These are phyloP conservation scores for Starmerella bombi DNA, from an alignment of 805 yeast species.

Conservation along the genomic window DNA sequence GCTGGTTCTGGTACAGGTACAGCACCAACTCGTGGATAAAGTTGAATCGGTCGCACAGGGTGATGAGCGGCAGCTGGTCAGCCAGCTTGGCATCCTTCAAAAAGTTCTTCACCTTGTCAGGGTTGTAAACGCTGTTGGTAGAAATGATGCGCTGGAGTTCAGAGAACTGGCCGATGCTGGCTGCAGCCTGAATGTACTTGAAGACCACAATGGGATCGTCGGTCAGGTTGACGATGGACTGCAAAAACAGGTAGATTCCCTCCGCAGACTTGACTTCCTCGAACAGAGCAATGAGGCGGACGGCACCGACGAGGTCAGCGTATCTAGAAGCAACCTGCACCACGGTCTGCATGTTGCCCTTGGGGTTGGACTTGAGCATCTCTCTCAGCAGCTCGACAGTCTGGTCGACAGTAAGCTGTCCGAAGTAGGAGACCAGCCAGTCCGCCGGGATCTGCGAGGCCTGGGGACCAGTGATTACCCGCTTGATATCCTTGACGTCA, in stretches of 20 bases:
- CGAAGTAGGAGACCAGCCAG: slow-evolving; percentile 87
- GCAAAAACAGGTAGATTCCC: slow-evolving; percentile 87
- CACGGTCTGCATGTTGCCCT: slow-evolving; percentile 80
- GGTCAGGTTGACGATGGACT: slow-evolving; percentile 83
- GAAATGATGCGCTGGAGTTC: slow-evolving; percentile 94
- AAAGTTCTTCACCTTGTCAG: slow-evolving; percentile 95
- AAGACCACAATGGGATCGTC: slow-evolving; percentile 91
- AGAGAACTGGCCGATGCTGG: slow-evolving; percentile 73
- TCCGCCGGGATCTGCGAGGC: slow-evolving; percentile 54
- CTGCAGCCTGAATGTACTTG: slow-evolving; percentile 91
- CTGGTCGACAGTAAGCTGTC: slow-evolving; percentile 89
- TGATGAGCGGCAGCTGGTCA: slow-evolving; percentile 90
- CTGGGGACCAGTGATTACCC: slow-evolving; percentile 80
- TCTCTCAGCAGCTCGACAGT: slow-evolving; percentile 76
- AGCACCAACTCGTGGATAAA: slow-evolving; percentile 88
- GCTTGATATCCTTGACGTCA: slow-evolving; percentile 86
- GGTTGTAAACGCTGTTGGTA: slow-evolving; percentile 86
- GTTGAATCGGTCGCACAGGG: slow-evolving; percentile 86
- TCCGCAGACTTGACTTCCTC: slow-evolving; percentile 87
- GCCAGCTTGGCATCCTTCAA: slow-evolving; percentile 86
- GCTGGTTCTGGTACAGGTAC: slow-evolving; percentile 88
- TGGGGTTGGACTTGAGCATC: slow-evolving; percentile 63
- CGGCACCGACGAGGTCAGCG: slow-evolving; percentile 83
- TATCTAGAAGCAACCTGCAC: slow-evolving; percentile 95
- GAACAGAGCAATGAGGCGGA: slow-evolving; percentile 71